Percentiles rank a stretch among this genome's conserved stretches.
phyloP scores from a whole-genome alignment of 1,284 basidiomycete genomes.

The Porodaedalea pini region DNA sequence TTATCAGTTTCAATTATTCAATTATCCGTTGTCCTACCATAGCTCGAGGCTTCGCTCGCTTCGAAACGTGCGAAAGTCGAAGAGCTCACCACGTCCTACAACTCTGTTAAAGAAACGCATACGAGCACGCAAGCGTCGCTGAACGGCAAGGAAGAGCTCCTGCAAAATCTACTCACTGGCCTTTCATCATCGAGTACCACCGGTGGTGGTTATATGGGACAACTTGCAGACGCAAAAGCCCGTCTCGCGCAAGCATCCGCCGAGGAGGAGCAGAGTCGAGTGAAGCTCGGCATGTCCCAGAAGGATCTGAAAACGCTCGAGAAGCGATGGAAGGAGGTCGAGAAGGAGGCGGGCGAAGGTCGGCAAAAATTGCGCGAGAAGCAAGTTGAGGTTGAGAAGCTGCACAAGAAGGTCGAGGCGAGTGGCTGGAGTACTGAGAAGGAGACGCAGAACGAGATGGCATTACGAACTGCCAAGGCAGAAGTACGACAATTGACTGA shows the following conservation, averaged over 20 bases:
- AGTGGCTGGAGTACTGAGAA: constrained; percentile 81
- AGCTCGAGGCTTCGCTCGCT: constrained; percentile 56
- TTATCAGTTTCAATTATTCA: not conserved
- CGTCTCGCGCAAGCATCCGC: constrained; percentile 74
- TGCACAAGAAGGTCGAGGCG: constrained; percentile 51
- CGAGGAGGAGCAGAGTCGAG: constrained; percentile 82
- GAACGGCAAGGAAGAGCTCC: constrained; percentile 82
- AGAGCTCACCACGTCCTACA: constrained; percentile 58
- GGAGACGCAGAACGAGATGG: constrained; percentile 63
- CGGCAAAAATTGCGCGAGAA: constrained; percentile 64
- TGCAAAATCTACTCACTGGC: constrained; percentile 93
- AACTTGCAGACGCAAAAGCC: constrained; percentile 85
- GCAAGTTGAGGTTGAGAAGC: constrained; percentile 57
- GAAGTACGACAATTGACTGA: constrained; percentile 62
- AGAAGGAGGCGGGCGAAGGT: constrained; percentile 79
- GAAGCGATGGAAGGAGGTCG: constrained; percentile 79
- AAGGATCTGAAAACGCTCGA: constrained; percentile 81
- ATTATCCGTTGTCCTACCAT: constrained; percentile 20
- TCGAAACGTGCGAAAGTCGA: constrained; percentile 61
- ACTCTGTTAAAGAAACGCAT: constrained; percentile 72
- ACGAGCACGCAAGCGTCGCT: constrained; percentile 62
- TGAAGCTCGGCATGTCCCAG: constrained; percentile 76
- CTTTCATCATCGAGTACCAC: constrained; percentile 69
- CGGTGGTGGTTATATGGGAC: constrained; percentile 95
- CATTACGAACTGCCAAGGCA: constrained; percentile 53